Conservation (phyloP, 768 basidiomycete species). For the Suillus sp. region DNA sequence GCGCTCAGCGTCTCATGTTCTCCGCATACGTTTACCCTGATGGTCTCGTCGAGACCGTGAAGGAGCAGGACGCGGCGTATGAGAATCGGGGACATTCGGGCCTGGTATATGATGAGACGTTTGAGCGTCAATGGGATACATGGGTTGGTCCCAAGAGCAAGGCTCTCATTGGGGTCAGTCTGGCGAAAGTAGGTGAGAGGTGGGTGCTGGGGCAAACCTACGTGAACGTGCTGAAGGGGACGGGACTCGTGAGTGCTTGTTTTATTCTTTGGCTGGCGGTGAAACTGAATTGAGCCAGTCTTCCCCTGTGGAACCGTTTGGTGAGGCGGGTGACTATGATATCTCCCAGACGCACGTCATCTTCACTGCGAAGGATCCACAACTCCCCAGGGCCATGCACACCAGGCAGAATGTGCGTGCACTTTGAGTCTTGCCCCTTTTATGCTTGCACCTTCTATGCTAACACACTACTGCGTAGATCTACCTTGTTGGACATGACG, state of each 20-base stretch:
- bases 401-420: constrained; percentile 79
- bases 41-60: constrained; percentile 67
- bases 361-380: constrained; percentile 85
- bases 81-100: constrained; percentile 74
- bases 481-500: constrained; percentile 65
- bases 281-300: constrained; percentile 41
- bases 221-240: constrained; percentile 63
- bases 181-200: constrained; percentile 48
- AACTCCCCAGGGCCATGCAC: constrained; percentile 76
- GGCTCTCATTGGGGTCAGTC: constrained; percentile 69
- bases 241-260: constrained; percentile 54
- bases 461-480: constrained; percentile 45
- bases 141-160: constrained; percentile 75
- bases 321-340: constrained; percentile 81
- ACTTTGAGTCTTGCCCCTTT: not conserved
- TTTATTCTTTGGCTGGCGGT: too few species aligned
- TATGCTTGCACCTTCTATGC: not conserved
- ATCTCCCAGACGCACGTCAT: constrained; percentile 69
- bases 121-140: constrained; percentile 77
- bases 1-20: constrained; percentile 74
- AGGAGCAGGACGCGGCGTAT: constrained; percentile 69
- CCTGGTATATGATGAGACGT: constrained; percentile 66
- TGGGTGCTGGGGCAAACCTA: constrained; percentile 60
- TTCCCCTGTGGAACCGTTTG: constrained; percentile 83
- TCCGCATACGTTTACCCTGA: constrained; percentile 82